Evolutionary conservation across 2,329 filamentous ascomycete species (phyloP).

Genomic region (Waltergamsia citrina): DNA sequence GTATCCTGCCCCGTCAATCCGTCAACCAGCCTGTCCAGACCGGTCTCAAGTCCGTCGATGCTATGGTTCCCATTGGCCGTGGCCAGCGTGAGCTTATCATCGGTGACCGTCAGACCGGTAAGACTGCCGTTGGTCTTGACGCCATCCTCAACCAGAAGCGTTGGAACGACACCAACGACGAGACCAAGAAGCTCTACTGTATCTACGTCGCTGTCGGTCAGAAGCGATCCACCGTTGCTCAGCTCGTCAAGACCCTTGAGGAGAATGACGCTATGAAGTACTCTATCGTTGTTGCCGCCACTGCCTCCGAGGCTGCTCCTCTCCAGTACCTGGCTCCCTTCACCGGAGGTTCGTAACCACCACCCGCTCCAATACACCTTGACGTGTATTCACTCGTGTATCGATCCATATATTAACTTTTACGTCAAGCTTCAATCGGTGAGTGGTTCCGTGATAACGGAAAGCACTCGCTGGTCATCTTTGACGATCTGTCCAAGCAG

Average conservation of each 20-base stretch:
- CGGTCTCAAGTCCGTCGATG: slow-evolving; percentile 97
- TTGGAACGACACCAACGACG: slow-evolving; percentile 82
- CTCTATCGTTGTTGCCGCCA: slow-evolving; percentile 85
- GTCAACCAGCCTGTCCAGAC: slow-evolving; percentile 99
- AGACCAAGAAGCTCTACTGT: slow-evolving; percentile 98
- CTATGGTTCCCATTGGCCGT: slow-evolving; percentile 99
- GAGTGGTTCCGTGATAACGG: slow-evolving; percentile 78
- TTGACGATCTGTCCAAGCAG: slow-evolving; percentile 95
- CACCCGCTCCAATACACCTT: too few relatives aligned
- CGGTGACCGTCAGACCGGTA: slow-evolving; percentile 99
- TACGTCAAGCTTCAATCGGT: slow-evolving; percentile 37
- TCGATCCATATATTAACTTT: too few relatives aligned
- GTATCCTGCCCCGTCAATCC: slow-evolving; percentile 92
- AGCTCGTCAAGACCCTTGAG: slow-evolving; percentile 99
- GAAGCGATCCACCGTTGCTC: slow-evolving; percentile 98
- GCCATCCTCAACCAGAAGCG: slow-evolving; percentile 99
- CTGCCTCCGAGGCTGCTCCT: slow-evolving; percentile 91
- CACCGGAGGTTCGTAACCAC: slow-evolving; percentile 47
- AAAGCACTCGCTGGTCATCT: slow-evolving; percentile 83
- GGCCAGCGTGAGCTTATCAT: slow-evolving; percentile 99
- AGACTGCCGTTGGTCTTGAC: slow-evolving; percentile 97
- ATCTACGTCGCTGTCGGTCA: slow-evolving; percentile 98
- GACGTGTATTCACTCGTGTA: too few relatives aligned
- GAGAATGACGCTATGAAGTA: slow-evolving; percentile 99
- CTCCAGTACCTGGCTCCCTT: slow-evolving; percentile 93